These are phyloP conservation scores for Boletus sp. DNA, from an alignment of 768 basidiomycete species.

Conservation along the genomic window DNA sequence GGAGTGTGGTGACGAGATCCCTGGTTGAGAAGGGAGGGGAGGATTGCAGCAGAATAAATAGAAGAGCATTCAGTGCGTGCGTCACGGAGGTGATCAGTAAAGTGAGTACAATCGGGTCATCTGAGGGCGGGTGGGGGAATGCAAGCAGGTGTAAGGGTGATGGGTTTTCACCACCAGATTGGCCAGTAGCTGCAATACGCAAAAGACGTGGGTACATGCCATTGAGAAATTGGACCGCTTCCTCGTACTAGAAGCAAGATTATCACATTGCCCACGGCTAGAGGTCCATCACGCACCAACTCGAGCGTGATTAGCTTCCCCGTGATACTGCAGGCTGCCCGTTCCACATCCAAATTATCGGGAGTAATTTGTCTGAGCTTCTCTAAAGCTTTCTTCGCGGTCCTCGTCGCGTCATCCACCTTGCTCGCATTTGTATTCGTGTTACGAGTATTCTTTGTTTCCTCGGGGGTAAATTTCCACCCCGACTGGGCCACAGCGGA, in stretches of 20 bases:
- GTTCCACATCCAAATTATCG: conserved; percentile 62
- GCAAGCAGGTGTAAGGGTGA: conserved; percentile 34
- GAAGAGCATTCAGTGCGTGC: conserved; percentile 47
- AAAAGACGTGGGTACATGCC: conserved; percentile 46
- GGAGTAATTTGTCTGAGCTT: conserved; percentile 44
- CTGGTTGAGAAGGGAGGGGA: conserved; percentile 16
- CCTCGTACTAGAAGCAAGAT: conserved; percentile 45
- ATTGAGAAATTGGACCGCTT: conserved; percentile 42
- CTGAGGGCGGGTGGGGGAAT: conserved; percentile 40
- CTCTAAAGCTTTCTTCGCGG: conserved; percentile 44
- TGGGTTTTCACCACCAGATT: neutral
- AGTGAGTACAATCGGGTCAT: conserved; percentile 38
- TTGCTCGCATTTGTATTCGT: conserved; percentile 31
- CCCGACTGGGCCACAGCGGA: conserved; percentile 52
- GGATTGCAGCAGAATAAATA: conserved; percentile 25
- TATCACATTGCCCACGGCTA: neutral
- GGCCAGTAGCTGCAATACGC: neutral
- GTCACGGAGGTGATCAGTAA: conserved; percentile 60
- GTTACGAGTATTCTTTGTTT: conserved; percentile 23
- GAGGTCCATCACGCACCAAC: conserved; percentile 49
- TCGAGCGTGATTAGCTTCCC: conserved; percentile 67
- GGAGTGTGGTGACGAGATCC: conserved; percentile 32
- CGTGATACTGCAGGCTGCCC: conserved; percentile 63
- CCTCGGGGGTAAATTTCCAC: conserved; percentile 45
- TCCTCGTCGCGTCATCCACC: conserved; percentile 28